Base-by-base conservation (phyloP, 768 basidiomycete genomes). In the Lactifluus volemus region DNA sequence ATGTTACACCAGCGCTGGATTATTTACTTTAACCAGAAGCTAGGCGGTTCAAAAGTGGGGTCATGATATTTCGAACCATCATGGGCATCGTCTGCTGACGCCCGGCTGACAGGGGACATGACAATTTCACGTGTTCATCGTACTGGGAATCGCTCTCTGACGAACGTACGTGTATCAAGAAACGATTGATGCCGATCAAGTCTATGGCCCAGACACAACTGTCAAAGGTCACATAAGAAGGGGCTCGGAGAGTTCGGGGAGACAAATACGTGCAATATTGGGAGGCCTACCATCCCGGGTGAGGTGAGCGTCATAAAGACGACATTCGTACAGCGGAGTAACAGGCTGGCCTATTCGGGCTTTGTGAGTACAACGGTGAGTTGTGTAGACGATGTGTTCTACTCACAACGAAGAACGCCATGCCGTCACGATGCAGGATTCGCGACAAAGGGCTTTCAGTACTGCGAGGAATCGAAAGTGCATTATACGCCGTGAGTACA, bases 351-450 rank as follows among this genome's bases (percentile, higher is more conserved):
- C 63, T 63, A 34, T 47, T 11, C 25, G 12, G 11, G 17, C 0
- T 29, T 10, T 0, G 34, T 55, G n/a, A 49, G 54, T 48, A 49
- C 2, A 19, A 5, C 15, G 2, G n/a, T 7, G 19, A 17, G 30
- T 39, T 19, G 45, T 12, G n/a, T n/a, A 9, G 10, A 25, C 30
- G 30, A 30, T 21, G 44, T 11, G n/a, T 49, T 41, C 29, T 19
- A 65, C 69, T 49, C 59, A 76, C 76, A 39, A 73, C 25, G 60
- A 76, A 77, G 62, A 70, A 76, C 1, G 66, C 39, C 14, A 75
- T 65, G 15, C 76, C 74, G 63, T 76, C 74, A 5, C 70, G 63
- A 51, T 72, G 67, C 3, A 77, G 71, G 4, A 71, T 67, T 32
- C 66, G 63, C 38, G 65, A 61, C 17, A 77, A 61, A 1, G 68